A percentile compares a stretch with the other conserved stretches of the same genome.
Conservation (phyloP, 805 yeast genomes). For the Metschnikowia corniflorae region DNA sequence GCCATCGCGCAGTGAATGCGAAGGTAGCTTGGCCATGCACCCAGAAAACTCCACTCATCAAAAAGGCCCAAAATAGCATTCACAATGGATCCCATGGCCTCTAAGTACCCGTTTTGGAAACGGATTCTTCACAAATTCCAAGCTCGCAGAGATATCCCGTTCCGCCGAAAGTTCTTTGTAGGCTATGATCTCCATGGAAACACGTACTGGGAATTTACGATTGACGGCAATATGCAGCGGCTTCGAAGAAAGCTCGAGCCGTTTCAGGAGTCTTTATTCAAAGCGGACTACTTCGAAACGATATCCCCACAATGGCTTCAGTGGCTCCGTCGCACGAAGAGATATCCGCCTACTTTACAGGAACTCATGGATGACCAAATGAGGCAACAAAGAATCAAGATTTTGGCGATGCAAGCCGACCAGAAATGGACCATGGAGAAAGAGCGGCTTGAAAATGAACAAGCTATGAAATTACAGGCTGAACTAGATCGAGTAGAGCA, state of each 20-base stretch:
- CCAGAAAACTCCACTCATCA: no score
- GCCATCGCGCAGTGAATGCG: no score
- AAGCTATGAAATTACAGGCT: slow-evolving; percentile 25
- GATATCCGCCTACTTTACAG: slow-evolving; percentile 54
- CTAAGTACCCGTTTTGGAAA: slow-evolving; percentile 48
- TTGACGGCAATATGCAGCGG: slow-evolving; percentile 49
- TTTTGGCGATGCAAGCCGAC: slow-evolving; percentile 47
- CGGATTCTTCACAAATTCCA: slow-evolving; percentile 54
- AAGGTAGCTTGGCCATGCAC: no score
- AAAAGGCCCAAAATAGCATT: neutral
- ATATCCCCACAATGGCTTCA: slow-evolving; percentile 75
- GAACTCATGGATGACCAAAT: slow-evolving; percentile 59
- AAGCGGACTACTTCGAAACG: slow-evolving; percentile 56
- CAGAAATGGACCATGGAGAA: slow-evolving; percentile 39
- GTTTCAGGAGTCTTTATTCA: slow-evolving; percentile 40
- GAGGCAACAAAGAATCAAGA: slow-evolving; percentile 51
- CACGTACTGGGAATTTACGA: slow-evolving; percentile 78
- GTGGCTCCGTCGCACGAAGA: slow-evolving; percentile 70
- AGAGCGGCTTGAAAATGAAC: slow-evolving; percentile 29
- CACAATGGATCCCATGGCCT: slow-evolving; percentile 47
- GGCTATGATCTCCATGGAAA: slow-evolving; percentile 83
- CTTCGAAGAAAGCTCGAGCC: slow-evolving; percentile 67
- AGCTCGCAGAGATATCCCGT: slow-evolving; percentile 61
- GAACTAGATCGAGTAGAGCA: slow-evolving; percentile 27
- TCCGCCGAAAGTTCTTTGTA: slow-evolving; percentile 63